Evolutionary conservation across 352 stramenopile species (phyloP), one percentile per base, ranked within the genome.

Genomic region (Globisporangium splendens): DNA sequence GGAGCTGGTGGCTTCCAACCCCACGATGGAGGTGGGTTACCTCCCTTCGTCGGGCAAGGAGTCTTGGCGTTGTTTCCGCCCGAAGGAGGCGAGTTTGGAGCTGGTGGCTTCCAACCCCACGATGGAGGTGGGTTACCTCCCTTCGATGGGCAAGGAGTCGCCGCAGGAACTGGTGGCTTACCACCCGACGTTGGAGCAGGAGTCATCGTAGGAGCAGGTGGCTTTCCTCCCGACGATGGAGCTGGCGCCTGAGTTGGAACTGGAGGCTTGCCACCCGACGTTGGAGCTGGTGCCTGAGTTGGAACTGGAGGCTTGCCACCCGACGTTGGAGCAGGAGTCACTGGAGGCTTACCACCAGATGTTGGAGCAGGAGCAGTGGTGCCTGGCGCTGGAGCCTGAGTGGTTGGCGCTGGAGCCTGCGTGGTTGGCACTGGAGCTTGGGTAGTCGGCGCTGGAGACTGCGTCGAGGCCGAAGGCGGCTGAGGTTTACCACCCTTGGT

Each of bases 271-370:
- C 42, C 42, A 47, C 42, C 42, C 13, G 49, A 38, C 15, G 21
- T 8, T 12, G 49, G 28, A n/a, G 49, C 42, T 11, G 49, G 28
- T 14, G 49, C 28, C 17, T 41, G 20, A 8, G 49, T 18, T n/a
- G 50, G 33, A 21, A 12, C 50, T 33, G 46, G 46, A 4, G 46
- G 24, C 24, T 31, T 31, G 24, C 24, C 24, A 31, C 24, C 24
- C 24, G 24, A 31, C 24, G 42, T 55, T 73, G 46, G 50, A 46
- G 50, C 38, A 22, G 2, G n/a, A 4, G 50, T 56, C 17, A 28
- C 46, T 31, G 50, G 28, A 10, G 24, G 24, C 24, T 31, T 31
- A 5, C 24, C 24, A 31, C 24, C 24, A 31, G 24, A 31, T 7
- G 50, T 46, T 13, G 50, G 33, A 24, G 33, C 50, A 35, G 46